Conservation (phyloP, 371 early-diverging fungal genomes). For the Mucor irregularis region DNA sequence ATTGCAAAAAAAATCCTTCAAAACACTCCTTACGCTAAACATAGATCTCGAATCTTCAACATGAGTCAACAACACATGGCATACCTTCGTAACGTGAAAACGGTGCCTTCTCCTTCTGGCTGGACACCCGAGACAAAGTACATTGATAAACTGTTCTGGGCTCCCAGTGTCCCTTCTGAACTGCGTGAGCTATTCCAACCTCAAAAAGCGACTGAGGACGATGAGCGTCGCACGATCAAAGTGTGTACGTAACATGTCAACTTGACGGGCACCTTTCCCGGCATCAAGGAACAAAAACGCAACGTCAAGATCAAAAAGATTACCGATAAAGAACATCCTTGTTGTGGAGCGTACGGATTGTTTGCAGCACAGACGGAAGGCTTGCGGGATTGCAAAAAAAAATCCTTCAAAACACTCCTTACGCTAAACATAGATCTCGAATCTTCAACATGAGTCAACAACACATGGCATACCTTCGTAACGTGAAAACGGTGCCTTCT, state of each 20-base stretch:
- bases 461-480: conserved; percentile 19
- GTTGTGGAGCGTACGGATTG: conserved; percentile 52
- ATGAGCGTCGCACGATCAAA: conserved; percentile 21
- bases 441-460: not conserved
- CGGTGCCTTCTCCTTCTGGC: conserved; percentile 38
- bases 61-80: not conserved
- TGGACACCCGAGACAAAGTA: conserved; percentile 49
- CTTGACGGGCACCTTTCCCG: conserved; percentile 34
- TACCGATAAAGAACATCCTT: conserved; percentile 46
- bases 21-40: too few relatives aligned
- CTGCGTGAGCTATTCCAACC: conserved; percentile 37
- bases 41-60: too few relatives aligned
- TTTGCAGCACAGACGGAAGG: conserved; percentile 52
- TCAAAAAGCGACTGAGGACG: conserved; percentile 11
- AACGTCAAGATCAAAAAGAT: conserved; percentile 48
- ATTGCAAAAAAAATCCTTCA: too few relatives aligned
- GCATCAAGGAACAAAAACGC: conserved; percentile 38
- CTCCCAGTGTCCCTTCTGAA: conserved; percentile 36
- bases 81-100: conserved; percentile 34
- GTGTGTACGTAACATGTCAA: conserved; percentile 48
- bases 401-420: too few relatives aligned
- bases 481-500: conserved; percentile 32
- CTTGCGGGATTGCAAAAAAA: too few relatives aligned
- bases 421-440: too few relatives aligned
- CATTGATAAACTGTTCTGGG: conserved; percentile 48